Conservation (phyloP, 2,329 filamentous ascomycete genomes). For the Fusarium verrucosum region DNA sequence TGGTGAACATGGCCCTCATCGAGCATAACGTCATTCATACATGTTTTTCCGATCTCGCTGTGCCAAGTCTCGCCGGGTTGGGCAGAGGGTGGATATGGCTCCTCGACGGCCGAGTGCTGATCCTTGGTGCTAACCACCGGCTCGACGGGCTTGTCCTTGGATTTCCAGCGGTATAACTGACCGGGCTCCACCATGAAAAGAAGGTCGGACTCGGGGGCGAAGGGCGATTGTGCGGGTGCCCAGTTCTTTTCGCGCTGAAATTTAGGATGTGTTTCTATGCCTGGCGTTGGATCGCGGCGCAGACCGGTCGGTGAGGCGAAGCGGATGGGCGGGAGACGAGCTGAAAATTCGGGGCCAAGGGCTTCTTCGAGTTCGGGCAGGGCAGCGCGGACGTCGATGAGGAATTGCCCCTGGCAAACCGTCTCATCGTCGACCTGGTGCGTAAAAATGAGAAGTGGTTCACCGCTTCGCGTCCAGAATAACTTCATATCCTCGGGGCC, state of each 20-base stretch:
- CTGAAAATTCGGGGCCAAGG: constrained; percentile 13
- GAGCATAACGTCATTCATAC: constrained; percentile 34
- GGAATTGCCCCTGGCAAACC: constrained; percentile 35
- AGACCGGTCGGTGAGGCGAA: constrained; percentile 23
- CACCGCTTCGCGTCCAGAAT: constrained; percentile 35
- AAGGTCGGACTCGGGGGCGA: constrained; percentile 17
- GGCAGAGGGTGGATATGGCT: constrained; percentile 18
- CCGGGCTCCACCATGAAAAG: constrained; percentile 35
- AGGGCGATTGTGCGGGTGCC: constrained; percentile 31
- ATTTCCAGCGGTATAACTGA: constrained; percentile 24
- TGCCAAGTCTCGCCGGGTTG: constrained; percentile 27
- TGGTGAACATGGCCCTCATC: constrained; percentile 31
- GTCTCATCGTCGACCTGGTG: constrained; percentile 33
- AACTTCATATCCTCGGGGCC: constrained; percentile 39
- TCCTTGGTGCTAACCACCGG: not conserved
- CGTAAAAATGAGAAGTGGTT: constrained; percentile 36
- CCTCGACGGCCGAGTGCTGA: constrained; percentile 24
- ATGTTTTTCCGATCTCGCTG: constrained; percentile 13
- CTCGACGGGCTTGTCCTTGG: constrained; percentile 15
- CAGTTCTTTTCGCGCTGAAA: constrained; percentile 40
- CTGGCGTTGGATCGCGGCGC: constrained; percentile 14
- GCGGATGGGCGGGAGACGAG: constrained; percentile 16
- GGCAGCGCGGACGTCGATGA: constrained; percentile 33
- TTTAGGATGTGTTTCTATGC: constrained; percentile 20
- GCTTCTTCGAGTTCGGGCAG: constrained; percentile 27